Evolutionary conservation across 768 basidiomycete genomes (phyloP), one percentile per base, ranked within the genome.

Genomic region (Termitomyces sp.): DNA sequence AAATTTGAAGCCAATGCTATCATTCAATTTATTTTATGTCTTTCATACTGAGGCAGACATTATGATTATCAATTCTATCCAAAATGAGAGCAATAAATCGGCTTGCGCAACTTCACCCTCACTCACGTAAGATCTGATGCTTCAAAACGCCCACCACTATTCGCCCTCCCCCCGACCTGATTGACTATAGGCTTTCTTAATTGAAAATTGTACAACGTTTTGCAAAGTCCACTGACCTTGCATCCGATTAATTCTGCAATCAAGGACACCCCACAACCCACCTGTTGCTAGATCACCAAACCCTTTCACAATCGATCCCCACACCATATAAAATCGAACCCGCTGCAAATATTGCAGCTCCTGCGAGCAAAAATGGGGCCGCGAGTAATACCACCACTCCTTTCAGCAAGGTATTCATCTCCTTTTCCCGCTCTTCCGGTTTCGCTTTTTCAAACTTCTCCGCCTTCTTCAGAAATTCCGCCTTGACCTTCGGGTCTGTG

Each of bases 291-390:
- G 43, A 16, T 17, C 9, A 2, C 58, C 58, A 10, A 59, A 27
- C 19, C 54, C 54, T 49, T 52, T 59, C 19, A 55, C 27, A 9
- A 59, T 27, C 50, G 46, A 28, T 16, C 59, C n/a, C 55, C 5
- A 43, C 39, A n/a, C 51, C 55, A 49, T 56, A 54, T 5, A 57
- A 5, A 43, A 60, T 27, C 0, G 55, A 52, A 21, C 59, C 59
- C 3, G 59, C 59, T 17, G 35, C 46, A 28, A 59, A 56, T 6
- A 53, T 47, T 0, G 23, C 59, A 14, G 45, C 55, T 9, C 46
- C 55, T 0, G 35, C 50, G 14, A 60, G 51, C 14, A 48, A 7
- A 34, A 60, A 55, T 4, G 55, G 55, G 21, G 47, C 23, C 25
- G 34, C 40, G 21, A 54, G 23, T 16, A 45, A 45, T 17, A 28